Base-by-base conservation (phyloP, 1,139 yeast genomes). In the Geotrichum bryndzae region DNA sequence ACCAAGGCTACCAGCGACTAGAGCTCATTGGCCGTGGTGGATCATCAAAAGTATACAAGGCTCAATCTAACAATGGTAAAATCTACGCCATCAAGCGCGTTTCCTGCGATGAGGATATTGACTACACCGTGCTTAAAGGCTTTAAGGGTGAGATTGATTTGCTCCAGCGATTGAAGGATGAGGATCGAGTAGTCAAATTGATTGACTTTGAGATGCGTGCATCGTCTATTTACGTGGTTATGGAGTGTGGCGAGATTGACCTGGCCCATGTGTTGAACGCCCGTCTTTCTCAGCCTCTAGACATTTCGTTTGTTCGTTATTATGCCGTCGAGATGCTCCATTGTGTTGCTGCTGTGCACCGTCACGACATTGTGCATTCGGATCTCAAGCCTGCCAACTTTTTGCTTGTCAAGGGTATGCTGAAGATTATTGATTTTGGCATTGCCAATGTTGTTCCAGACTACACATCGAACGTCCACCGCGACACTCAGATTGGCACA, bases 241-340 rank as follows among this genome's bases (percentile, higher is more conserved):
- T 94, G 97, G 99, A 94, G 74, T 89, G 96, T 70, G 99, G 99
- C 27, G 97, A 94, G 68, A 83, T 88, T 60, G 99, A 94, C 72
- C 76, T 94, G 50, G 95, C 97, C 0, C 91, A 86, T 68, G 92
- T 92, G 11, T 79, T 94, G 61, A 84, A 85, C 57, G 83, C 82
- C 59, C 79, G 89, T 62, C 69, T 82, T 15, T 60, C 66, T 11
- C 70, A 75, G 67, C 82, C 86, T 0, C 77, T 90, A 65, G 97
- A 92, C 71, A 69, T 87, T 57, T 85, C 86, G 64, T 91, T 92
- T 77, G 89, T 94, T 4, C 80, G 92, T 63, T 92, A 84, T 72
- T 90, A 91, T 74, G 83, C 96, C 1, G 80, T 82, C 51, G 98
- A 94, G 69, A 81, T 94, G 77, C 76, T 92, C 53, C 84, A 83